These are phyloP conservation scores for Zygosaccharomyces lentus DNA, from an alignment of 805 yeast genomes.

Conservation along the genomic window DNA sequence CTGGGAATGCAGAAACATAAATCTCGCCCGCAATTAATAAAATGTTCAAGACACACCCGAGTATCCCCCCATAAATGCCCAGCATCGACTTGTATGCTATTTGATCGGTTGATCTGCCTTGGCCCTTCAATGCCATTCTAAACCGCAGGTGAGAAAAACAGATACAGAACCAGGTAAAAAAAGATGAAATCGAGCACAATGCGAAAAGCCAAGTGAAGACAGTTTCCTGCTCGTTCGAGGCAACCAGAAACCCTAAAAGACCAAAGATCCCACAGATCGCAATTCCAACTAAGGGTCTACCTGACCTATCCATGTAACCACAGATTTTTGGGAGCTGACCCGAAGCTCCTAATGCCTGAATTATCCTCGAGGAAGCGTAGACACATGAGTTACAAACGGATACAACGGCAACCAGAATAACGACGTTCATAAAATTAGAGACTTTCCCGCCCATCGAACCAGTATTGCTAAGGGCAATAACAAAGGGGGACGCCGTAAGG, in stretches of 20 bases:
- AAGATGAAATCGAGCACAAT: slow-evolving; percentile 71
- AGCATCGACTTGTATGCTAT: slow-evolving; percentile 53
- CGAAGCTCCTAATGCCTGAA: slow-evolving; percentile 48
- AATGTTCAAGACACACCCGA: slow-evolving; percentile 49
- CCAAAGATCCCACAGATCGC: slow-evolving; percentile 45
- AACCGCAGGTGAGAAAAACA: slow-evolving; percentile 65
- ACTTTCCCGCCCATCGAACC: slow-evolving; percentile 44
- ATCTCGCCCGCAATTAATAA: slow-evolving; percentile 62
- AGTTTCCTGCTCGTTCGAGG: slow-evolving; percentile 49
- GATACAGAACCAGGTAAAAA: slow-evolving; percentile 76
- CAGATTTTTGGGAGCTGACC: slow-evolving; percentile 49
- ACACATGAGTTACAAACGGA: slow-evolving; percentile 62
- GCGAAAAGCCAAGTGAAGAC: slow-evolving; percentile 75
- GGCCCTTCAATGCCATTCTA: slow-evolving; percentile 49
- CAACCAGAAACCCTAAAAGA: slow-evolving; percentile 56
- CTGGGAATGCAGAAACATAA: slow-evolving; percentile 68
- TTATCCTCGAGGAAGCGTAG: slow-evolving; percentile 54
- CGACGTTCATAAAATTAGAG: slow-evolving; percentile 55
- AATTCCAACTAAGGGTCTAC: slow-evolving; percentile 54
- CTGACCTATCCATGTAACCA: slow-evolving; percentile 45
- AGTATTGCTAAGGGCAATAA: slow-evolving; percentile 46
- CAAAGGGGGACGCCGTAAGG: slow-evolving; percentile 44
- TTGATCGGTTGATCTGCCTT: slow-evolving; percentile 54
- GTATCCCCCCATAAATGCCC: slow-evolving; percentile 55
- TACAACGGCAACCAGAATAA: slow-evolving; percentile 52